Percentiles rank a stretch among this genome's conserved stretches.
phyloP scores from a whole-genome alignment of 345 rosid genomes.

The Diplotaxis tenuifolia region DNA sequence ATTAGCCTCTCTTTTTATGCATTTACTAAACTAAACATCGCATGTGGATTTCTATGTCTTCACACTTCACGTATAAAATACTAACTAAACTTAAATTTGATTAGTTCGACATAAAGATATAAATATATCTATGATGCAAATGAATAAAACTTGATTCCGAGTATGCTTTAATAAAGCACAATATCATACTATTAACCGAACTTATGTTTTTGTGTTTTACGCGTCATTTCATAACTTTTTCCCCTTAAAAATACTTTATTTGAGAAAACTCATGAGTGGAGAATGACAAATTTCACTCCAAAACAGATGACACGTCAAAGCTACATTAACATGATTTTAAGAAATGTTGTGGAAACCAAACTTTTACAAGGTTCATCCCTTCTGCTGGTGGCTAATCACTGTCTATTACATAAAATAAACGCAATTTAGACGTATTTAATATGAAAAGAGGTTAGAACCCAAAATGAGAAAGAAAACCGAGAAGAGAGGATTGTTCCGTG shows the following conservation, averaged over 20 bases:
- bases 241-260: background rate
- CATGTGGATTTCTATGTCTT: constrained; percentile 32
- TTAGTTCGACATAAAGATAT: background rate
- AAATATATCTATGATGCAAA: background rate
- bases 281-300: constrained; percentile 26
- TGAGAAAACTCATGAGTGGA: constrained; percentile 13
- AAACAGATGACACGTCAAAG: constrained; percentile 17
- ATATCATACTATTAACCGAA: constrained; percentile 12
- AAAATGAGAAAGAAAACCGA: background rate
- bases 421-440: background rate
- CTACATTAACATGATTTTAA: background rate
- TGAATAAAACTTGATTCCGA: constrained; percentile 13
- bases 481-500: background rate
- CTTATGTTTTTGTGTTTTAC: constrained; percentile 29
- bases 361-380: constrained; percentile 29
- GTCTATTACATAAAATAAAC: constrained; percentile 9
- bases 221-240: background rate
- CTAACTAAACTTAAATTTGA: background rate
- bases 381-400: constrained; percentile 23
- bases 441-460: background rate
- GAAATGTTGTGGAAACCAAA: constrained; percentile 16
- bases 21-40: constrained; percentile 24
- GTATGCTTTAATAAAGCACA: constrained; percentile 27
- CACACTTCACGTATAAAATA: background rate
- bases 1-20: constrained; percentile 19